These are phyloP conservation scores for Cudoniella acicularis DNA, from an alignment of 495 filamentous ascomycete genomes.

Conservation along the genomic window DNA sequence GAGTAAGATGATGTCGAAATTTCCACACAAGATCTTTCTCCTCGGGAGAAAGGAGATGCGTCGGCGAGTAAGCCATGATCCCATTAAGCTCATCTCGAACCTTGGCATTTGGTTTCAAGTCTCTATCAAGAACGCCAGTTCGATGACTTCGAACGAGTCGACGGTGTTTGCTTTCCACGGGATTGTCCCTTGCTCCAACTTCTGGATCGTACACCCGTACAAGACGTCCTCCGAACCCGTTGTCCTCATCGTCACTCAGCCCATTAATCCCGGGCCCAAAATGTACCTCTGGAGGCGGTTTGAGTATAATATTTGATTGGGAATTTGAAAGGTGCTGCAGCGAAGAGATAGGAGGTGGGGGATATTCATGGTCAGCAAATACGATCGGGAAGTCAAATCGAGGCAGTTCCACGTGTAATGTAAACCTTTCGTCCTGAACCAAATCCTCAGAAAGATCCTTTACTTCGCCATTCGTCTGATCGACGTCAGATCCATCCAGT, in stretches of 20 bases:
- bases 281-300: slow-evolving; percentile 76
- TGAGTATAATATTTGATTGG: slow-evolving; percentile 63
- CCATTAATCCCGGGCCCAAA: slow-evolving; percentile 79
- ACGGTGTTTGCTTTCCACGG: slow-evolving; percentile 92
- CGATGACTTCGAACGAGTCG: slow-evolving; percentile 86
- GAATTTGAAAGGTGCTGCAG: slow-evolving; percentile 58
- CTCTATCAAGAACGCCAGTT: slow-evolving; percentile 88
- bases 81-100: slow-evolving; percentile 88
- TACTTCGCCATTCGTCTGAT: slow-evolving; percentile 30
- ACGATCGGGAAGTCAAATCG: slow-evolving; percentile 95
- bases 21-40: slow-evolving; percentile 97
- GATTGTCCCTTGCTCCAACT: slow-evolving; percentile 82
- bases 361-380: slow-evolving; percentile 91
- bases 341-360: slow-evolving; percentile 73
- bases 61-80: slow-evolving; percentile 90
- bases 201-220: slow-evolving; percentile 93
- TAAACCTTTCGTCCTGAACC: slow-evolving; percentile 56
- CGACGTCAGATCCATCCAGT: slow-evolving; percentile 27
- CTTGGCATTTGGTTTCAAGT: slow-evolving; percentile 95
- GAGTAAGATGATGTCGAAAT: slow-evolving; percentile 87
- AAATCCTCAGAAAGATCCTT: slow-evolving; percentile 28
- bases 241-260: slow-evolving; percentile 45
- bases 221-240: slow-evolving; percentile 52
- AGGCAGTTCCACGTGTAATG: slow-evolving; percentile 85
- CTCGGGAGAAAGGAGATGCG: slow-evolving; percentile 77